Base-by-base conservation (phyloP, 306 rosid species). In the Quercus alba region DNA sequence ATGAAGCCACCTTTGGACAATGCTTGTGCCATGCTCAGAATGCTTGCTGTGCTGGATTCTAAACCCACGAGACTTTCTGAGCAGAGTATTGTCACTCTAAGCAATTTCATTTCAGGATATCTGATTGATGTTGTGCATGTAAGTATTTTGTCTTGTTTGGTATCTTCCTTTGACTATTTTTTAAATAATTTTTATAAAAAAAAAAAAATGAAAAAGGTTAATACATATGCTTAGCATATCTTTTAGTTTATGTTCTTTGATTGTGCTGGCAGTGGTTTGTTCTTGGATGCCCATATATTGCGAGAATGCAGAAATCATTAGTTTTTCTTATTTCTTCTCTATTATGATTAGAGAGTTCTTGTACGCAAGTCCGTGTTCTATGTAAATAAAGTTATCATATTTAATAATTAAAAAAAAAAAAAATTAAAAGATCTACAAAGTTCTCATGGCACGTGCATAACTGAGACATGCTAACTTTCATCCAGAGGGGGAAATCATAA, bases 1-100 rank as follows among this genome's bases (percentile, higher is more conserved):
- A 78, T 73, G 76, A 89, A 80, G 80, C 92, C 89, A 63, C 90
- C 90, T n/a, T 51, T 94, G 68, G 92, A 87, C 78, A 94, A 89
- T 70, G 18, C 72, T 59, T 94, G 91, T 74, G 90, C 96, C 73
- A 85, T 94, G 86, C 89, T 94, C 49, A 89, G 94, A 75, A 78
- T 85, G 82, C 87, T 94, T 28, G 72, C 81, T 72, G 56, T 80
- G 14, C 67, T 94, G 80, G 95, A 90, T 86, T 86, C 87, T 55
- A 78, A 89, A 68, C 89, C 90, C 74, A 80, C 87, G 14, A 77
- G 76, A 70, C 93, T 91, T 82, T 90, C 91, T 70, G 86, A 85
- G 58, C 81, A 81, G 75, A 87, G 90, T 77, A 83, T 87, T 70
- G 73, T 68, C 70, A 77, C 73, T 59, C 88, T 94, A 30, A 90